phyloP scores from a whole-genome alignment of 352 stramenopile genomes.

The Globisporangium iwayamae region DNA sequence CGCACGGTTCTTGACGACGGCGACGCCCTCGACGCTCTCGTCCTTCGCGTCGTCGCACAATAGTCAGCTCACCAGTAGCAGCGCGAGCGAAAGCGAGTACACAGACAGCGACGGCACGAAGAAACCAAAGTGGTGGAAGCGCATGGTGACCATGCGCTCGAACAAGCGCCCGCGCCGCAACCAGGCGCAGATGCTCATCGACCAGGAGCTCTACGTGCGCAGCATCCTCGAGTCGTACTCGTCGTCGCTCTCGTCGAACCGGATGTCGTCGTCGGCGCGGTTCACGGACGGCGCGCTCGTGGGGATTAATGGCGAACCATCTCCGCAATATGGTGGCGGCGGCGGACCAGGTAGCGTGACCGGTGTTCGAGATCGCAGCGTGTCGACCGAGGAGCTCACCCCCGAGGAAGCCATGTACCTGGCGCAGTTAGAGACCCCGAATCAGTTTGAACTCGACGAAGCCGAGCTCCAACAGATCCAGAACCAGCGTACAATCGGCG shows the following conservation, averaged over 20 bases:
- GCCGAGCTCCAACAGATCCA: slow-evolving; percentile 9
- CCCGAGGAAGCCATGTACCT: slow-evolving; percentile 19
- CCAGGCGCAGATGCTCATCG: slow-evolving; percentile 19
- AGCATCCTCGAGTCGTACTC: slow-evolving; percentile 74
- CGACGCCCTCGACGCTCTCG: slow-evolving; percentile 14
- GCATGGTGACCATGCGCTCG: slow-evolving; percentile 25
- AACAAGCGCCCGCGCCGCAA: slow-evolving; percentile 21
- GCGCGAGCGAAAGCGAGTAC: slow-evolving; percentile 19
- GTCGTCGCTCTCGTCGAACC: slow-evolving; percentile 68
- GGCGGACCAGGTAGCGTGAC: not conserved
- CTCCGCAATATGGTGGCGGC: slow-evolving; percentile 1
- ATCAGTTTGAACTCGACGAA: slow-evolving; percentile 6
- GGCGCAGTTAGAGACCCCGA: slow-evolving; percentile 22
- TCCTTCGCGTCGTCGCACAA: slow-evolving; percentile 19
- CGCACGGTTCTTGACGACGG: slow-evolving; percentile 11
- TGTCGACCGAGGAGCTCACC: slow-evolving; percentile 8
- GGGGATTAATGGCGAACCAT: slow-evolving; percentile 19
- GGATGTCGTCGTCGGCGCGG: slow-evolving; percentile 34
- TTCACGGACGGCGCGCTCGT: slow-evolving; percentile 22
- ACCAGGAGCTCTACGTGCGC: slow-evolving; percentile 70
- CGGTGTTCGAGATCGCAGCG: slow-evolving; percentile 7
- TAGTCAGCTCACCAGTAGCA: slow-evolving; percentile 9
- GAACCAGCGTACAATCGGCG: slow-evolving; percentile 19
- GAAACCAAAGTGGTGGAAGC: slow-evolving; percentile 35
- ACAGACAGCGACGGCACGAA: slow-evolving; percentile 18